These are phyloP conservation scores for Lepiota venenata DNA, from an alignment of 768 basidiomycete genomes.

Conservation along the genomic window DNA sequence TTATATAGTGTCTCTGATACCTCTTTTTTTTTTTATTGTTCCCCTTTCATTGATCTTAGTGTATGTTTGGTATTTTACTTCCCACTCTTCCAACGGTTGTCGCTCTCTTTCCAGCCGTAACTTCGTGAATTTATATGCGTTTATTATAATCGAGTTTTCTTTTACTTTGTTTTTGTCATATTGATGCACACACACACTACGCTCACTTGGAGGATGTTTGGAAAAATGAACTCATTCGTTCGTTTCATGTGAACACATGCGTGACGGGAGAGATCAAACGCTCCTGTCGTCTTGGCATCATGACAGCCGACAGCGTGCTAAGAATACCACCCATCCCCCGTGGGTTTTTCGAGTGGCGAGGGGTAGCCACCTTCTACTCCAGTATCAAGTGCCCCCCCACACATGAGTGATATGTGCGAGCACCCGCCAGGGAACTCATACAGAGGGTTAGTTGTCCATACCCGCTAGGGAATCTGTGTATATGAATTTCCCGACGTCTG, in stretches of 20 bases:
- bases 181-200: neutral
- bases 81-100: conserved; percentile 1
- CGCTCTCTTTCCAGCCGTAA: conserved; percentile 3
- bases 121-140: conserved; percentile 4
- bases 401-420: no score
- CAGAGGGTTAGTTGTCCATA: no score
- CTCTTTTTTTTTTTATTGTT: neutral
- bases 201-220: neutral
- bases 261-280: neutral
- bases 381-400: no score
- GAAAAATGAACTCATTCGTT: neutral
- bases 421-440: no score
- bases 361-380: no score
- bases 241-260: no score
- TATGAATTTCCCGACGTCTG: no score
- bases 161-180: neutral
- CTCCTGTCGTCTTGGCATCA: no score
- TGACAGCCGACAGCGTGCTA: no score
- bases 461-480: no score
- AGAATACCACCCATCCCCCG: no score
- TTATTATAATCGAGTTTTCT: neutral
- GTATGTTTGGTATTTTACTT: neutral
- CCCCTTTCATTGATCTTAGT: neutral
- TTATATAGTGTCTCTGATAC: conserved; percentile 1
- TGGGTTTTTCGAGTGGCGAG: no score